These are phyloP conservation scores for Penicillium paradoxum DNA, from an alignment of 495 filamentous ascomycete genomes.

Conservation along the genomic window DNA sequence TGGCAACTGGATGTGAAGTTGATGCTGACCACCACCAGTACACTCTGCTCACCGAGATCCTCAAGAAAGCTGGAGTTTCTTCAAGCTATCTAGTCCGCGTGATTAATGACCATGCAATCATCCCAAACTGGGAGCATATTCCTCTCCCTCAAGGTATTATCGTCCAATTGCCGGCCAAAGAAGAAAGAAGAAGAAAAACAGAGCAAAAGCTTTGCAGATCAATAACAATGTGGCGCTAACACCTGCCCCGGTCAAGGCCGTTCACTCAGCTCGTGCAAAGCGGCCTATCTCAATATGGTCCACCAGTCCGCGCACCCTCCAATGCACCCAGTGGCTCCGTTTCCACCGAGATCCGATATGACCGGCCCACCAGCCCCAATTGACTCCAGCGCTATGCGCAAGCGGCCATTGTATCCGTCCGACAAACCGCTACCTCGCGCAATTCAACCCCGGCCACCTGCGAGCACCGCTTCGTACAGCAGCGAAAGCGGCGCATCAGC, in stretches of 20 bases:
- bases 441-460: constrained; percentile 39
- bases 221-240: constrained; percentile 3
- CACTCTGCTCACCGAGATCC: constrained; percentile 54
- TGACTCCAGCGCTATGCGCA: constrained; percentile 27
- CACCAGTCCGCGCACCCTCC: constrained; percentile 19
- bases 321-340: constrained; percentile 13
- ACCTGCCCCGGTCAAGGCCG: constrained; percentile 27
- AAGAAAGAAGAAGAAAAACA: background rate
- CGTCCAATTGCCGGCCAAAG: constrained; percentile 2
- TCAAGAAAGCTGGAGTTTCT: constrained; percentile 52
- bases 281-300: constrained; percentile 35
- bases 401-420: constrained; percentile 31
- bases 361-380: constrained; percentile 20
- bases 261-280: constrained; percentile 41
- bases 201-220: constrained; percentile 13
- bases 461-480: constrained; percentile 34
- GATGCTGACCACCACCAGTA: constrained; percentile 31
- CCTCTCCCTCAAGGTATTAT: constrained; percentile 50
- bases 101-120: constrained; percentile 45
- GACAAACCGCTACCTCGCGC: constrained; percentile 38
- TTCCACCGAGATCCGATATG: constrained; percentile 14
- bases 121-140: constrained; percentile 53
- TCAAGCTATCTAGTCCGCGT: constrained; percentile 46
- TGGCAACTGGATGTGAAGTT: background rate
- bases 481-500: constrained; percentile 37